Evolutionary conservation across 2,329 filamentous ascomycete genomes (phyloP).

Genomic region (Colletotrichum sp.): DNA sequence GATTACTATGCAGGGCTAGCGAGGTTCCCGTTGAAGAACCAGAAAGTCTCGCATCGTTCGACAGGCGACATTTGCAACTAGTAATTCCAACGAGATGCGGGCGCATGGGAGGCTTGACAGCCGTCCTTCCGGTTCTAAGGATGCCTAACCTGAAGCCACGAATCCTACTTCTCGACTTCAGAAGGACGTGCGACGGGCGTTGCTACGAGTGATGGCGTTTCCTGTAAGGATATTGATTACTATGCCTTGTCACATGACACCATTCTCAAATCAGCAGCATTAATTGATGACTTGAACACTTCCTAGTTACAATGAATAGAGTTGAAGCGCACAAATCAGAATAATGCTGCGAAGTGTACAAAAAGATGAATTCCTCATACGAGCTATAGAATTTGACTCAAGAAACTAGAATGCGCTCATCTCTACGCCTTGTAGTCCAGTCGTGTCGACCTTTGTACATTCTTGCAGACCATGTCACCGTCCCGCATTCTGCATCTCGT

Average conservation of each 20-base stretch:
- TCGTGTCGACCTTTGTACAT: not conserved
- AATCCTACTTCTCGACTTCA: not conserved
- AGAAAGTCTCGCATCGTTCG: not conserved
- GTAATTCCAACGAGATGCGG: not conserved
- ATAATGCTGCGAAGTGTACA: not conserved
- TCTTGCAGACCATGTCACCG: not conserved
- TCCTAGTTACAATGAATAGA: not conserved
- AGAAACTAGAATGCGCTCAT: not conserved
- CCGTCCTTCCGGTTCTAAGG: not conserved
- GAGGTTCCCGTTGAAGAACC: not conserved
- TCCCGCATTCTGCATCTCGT: not conserved
- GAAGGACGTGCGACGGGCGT: not conserved
- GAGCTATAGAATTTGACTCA: not conserved
- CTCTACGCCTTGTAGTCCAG: not conserved
- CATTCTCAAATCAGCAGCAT: not conserved
- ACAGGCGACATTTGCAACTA: not conserved
- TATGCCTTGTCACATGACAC: not conserved
- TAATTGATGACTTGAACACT: fast-evolving
- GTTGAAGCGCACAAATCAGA: not conserved
- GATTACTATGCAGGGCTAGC: not conserved
- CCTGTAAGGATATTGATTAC: not conserved
- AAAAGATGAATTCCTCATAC: not conserved
- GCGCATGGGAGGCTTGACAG: not conserved
- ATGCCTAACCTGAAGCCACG: not conserved
- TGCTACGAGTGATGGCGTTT: not conserved